Conservation (phyloP, 345 rosid species). For the Acer saccharum region DNA sequence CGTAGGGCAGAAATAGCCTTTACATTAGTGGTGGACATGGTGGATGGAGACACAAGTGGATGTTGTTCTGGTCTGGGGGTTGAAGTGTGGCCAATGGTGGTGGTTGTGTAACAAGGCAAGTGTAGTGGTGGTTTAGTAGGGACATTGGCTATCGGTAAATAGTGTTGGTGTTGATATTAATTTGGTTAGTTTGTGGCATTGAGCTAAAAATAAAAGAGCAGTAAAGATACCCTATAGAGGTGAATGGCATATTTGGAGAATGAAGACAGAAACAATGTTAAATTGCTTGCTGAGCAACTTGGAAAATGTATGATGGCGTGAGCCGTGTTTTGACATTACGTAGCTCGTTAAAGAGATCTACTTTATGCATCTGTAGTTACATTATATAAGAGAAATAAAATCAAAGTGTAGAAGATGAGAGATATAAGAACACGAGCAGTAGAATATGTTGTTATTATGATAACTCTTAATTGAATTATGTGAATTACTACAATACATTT, state of each 20-base stretch:
- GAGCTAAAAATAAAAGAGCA: neutral
- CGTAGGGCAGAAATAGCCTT: neutral
- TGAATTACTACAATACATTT: neutral
- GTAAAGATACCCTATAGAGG: neutral
- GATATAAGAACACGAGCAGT: neutral
- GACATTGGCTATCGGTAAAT: neutral
- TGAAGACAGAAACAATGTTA: neutral
- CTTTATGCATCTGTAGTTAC: neutral
- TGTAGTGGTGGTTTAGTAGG: neutral
- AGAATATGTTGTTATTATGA: neutral
- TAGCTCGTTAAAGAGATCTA: neutral
- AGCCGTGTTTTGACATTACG: neutral
- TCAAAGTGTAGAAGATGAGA: neutral
- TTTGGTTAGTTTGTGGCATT: neutral
- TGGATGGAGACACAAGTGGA: neutral
- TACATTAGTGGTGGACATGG: neutral
- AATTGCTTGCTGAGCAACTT: neutral
- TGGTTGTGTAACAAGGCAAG: neutral
- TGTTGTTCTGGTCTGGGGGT: neutral
- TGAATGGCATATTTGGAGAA: neutral
- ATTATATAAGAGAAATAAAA: no score
- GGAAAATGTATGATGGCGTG: neutral
- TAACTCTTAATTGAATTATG: neutral
- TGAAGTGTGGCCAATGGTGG: neutral
- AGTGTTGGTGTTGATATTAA: neutral